Evolutionary conservation across 2,329 filamentous ascomycete species (phyloP).

Genomic region (Neopestalotiopsis sp.): DNA sequence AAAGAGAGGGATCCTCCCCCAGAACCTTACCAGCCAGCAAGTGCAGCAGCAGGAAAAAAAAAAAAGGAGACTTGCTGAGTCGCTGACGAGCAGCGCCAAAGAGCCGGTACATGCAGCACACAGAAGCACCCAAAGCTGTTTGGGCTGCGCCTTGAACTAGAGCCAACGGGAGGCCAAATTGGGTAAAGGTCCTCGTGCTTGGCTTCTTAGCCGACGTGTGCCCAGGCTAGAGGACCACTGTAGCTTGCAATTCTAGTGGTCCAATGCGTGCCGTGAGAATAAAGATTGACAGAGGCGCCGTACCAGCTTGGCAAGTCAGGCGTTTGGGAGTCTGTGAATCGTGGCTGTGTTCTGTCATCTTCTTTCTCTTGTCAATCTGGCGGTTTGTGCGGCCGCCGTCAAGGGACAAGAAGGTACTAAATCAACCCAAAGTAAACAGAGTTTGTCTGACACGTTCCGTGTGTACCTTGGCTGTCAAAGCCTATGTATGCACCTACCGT

Average conservation of each 20-base stretch:
- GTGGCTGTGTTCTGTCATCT: not conserved
- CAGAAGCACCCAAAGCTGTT: not conserved
- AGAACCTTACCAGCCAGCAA: not conserved
- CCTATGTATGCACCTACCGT: too few relatives aligned
- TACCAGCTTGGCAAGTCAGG: not conserved
- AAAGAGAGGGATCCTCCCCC: not conserved
- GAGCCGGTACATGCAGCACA: not conserved
- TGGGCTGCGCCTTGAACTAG: constrained; percentile 10
- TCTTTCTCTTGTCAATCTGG: too few relatives aligned
- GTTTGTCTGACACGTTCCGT: not conserved
- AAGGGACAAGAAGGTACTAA: not conserved
- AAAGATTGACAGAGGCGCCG: constrained; percentile 8
- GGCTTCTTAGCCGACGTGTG: constrained; percentile 16
- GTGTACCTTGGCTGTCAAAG: too few relatives aligned
- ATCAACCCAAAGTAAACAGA: not conserved
- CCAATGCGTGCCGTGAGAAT: constrained; percentile 3
- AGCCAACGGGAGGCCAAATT: constrained; percentile 6
- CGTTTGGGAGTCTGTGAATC: not conserved
- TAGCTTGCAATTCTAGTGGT: not conserved
- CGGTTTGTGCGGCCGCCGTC: not conserved
- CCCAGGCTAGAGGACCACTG: constrained; percentile 7
- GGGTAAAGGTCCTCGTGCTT: constrained; percentile 16
- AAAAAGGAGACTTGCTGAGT: too few relatives aligned
- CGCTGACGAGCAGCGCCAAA: too few relatives aligned
- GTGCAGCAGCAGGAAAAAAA: too few relatives aligned